phyloP scores from a whole-genome alignment of 176 grass and related monocot species.

The Phoenix roebelenii region DNA sequence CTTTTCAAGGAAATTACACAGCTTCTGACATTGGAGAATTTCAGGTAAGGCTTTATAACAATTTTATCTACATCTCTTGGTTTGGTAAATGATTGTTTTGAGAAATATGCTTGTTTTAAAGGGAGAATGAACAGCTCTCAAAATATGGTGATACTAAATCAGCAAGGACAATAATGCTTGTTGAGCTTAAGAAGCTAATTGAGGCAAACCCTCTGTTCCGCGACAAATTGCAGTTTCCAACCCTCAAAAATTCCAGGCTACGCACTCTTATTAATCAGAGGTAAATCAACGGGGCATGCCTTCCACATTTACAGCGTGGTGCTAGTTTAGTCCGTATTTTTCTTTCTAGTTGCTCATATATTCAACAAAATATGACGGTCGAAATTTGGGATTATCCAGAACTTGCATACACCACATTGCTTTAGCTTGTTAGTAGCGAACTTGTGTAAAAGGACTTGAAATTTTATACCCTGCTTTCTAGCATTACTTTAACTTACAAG shows the following conservation, averaged over 20 bases:
- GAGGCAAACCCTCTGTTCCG: constrained; percentile 96
- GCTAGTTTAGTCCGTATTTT: no score
- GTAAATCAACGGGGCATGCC: constrained; percentile 23
- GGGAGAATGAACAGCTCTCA: constrained; percentile 97
- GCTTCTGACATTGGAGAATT: constrained; percentile 88
- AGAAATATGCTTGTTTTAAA: constrained; percentile 25
- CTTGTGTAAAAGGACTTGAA: no score
- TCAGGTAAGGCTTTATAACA: constrained; percentile 38
- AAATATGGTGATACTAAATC: constrained; percentile 99
- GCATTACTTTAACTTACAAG: no score
- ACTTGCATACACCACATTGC: no score
- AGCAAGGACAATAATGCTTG: constrained; percentile 92
- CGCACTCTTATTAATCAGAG: constrained; percentile 98
- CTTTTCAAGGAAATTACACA: constrained; percentile 99
- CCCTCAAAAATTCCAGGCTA: constrained; percentile 84
- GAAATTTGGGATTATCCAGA: no score
- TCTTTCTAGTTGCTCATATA: no score
- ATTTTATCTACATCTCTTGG: constrained; percentile 3
- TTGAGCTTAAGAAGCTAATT: constrained; percentile 94
- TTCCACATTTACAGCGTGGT: background rate
- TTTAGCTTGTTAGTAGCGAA: no score
- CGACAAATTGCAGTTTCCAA: constrained; percentile 93
- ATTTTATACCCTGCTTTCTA: no score
- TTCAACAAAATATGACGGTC: no score
- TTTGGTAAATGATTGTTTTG: constrained; percentile 12